Evolutionary conservation across 2,329 filamentous ascomycete species (phyloP).

Genomic region (Venturia effusa): DNA sequence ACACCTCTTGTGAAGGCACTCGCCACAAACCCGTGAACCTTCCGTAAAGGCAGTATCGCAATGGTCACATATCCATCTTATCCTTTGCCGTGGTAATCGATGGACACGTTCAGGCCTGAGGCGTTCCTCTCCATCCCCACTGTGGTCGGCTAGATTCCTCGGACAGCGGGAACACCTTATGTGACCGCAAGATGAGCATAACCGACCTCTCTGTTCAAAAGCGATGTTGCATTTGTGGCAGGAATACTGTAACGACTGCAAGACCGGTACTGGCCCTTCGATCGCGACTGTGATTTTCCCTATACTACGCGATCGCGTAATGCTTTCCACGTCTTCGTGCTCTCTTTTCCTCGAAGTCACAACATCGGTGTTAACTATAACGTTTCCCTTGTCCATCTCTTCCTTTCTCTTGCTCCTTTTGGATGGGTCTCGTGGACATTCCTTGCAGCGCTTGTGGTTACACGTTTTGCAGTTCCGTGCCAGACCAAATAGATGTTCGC

Average conservation of each 20-base stretch:
- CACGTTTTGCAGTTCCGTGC: background rate
- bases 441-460: background rate
- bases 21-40: background rate
- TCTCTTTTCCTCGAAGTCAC: constrained; percentile 1
- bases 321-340: background rate
- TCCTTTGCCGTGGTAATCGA: constrained; percentile 1
- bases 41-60: background rate
- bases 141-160: background rate
- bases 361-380: background rate
- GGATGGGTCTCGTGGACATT: constrained; percentile 2
- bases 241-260: background rate
- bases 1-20: constrained; percentile 5
- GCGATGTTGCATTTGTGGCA: constrained; percentile 5
- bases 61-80: constrained; percentile 6
- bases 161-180: constrained; percentile 3
- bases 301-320: background rate
- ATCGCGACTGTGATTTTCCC: background rate
- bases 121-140: background rate
- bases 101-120: constrained; percentile 2
- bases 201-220: background rate
- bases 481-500: background rate
- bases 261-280: background rate
- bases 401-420: background rate
- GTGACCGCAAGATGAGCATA: constrained; percentile 4
- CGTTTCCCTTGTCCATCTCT: background rate